Base-by-base conservation (phyloP, 495 filamentous ascomycete genomes). In the Geoglossum glabrum region DNA sequence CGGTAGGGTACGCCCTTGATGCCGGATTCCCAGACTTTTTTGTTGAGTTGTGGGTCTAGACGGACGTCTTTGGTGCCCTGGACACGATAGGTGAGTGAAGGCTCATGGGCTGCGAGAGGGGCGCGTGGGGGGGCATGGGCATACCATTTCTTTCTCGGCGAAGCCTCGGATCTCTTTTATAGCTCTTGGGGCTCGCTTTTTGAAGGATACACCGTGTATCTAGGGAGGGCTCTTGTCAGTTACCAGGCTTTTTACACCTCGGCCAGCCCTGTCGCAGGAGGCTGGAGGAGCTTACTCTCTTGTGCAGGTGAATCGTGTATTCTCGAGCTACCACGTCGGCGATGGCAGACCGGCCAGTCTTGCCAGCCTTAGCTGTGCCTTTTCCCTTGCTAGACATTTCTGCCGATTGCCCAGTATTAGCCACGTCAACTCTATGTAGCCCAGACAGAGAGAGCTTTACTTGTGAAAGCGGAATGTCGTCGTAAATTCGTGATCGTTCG, bases 271-370 rank as follows among this genome's bases (percentile, higher is more conserved):
- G 40, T 13, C 19, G 26, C 10, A 23, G 9, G 17, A 26, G 8
- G 0, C n/a, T 17, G 17, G 46, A 27, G 28, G 30, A 56, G 87
- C 86, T 72, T 93, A 97, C 92, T 73, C 90, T 83, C 83, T 94
- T 97, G 85, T 99, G 92, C 62, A 99, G 76, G 81, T 99, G 90
- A 79, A 99, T 99, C 72, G 92, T 99, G 82, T 97, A 99, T 79
- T 99, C 93, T 79, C 92, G 88, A 60, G 92, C 82, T 69, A 99
- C 92, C 67, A 97, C 93, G 74, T 97, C 90, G 69, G 86, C 84
- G 72, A 97, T 94, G 74, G 92, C 92, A 70, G 89, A 95, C 69
- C 90, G 86, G 65, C 74, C 67, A 68, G 76, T 76, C 83, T 94
- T 94, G 71, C 75, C 79, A 64, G 78, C 78, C 57, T 75, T 71